A percentile compares a stretch with the other conserved stretches of the same genome.
Conservation (phyloP, 2,329 filamentous ascomycete species). For the Xylaria sp. region DNA sequence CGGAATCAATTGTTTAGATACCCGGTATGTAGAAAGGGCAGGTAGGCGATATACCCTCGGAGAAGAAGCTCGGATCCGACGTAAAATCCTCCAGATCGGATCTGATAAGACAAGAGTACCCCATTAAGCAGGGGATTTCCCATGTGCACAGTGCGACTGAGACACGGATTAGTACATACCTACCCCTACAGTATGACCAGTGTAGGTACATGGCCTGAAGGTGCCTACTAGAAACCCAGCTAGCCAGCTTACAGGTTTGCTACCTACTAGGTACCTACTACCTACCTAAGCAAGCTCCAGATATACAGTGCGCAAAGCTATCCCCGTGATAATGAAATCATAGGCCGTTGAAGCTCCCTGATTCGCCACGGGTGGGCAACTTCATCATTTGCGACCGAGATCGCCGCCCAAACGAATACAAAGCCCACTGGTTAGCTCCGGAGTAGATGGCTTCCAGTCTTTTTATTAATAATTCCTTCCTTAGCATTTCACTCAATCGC, state of each 20-base stretch:
- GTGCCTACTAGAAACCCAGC: neutral
- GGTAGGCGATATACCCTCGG: slow-evolving; percentile 10
- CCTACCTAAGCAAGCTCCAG: too few relatives aligned
- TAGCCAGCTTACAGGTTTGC: neutral
- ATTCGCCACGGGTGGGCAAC: slow-evolving; percentile 45
- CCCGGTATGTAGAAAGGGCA: neutral
- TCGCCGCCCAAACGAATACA: slow-evolving; percentile 44
- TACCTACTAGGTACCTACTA: too few relatives aligned
- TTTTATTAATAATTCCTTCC: slow-evolving; percentile 24
- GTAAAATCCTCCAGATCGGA: slow-evolving; percentile 19
- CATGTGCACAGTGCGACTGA: neutral
- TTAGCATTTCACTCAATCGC: slow-evolving; percentile 15
- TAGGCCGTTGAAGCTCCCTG: slow-evolving; percentile 41
- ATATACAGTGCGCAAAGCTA: slow-evolving; percentile 38
- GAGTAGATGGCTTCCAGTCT: neutral
- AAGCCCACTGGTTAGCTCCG: slow-evolving; percentile 41
- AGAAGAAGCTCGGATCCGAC: slow-evolving; percentile 30
- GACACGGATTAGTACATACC: neutral
- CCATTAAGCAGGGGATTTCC: neutral
- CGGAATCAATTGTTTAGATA: neutral
- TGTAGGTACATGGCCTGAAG: neutral
- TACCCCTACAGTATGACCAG: neutral
- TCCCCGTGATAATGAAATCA: slow-evolving; percentile 49
- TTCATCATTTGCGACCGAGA: slow-evolving; percentile 48
- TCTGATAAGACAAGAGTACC: slow-evolving; percentile 36